A percentile compares a stretch with the other conserved stretches of the same genome.
Conservation (phyloP, 495 filamentous ascomycete species). For the Penicillium lividum region DNA sequence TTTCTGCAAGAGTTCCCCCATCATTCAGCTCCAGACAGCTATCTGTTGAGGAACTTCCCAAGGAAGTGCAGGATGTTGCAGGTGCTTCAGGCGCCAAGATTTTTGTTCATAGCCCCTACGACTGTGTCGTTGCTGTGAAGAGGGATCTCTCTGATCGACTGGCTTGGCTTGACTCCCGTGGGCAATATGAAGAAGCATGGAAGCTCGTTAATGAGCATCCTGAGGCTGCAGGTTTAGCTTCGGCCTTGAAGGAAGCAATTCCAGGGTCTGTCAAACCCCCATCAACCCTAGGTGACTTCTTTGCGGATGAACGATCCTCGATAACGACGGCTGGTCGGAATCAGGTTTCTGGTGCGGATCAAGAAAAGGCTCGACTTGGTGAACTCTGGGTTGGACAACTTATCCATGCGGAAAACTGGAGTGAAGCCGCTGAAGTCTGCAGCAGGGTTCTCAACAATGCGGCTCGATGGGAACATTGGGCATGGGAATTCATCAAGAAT, state of each 20-base stretch:
- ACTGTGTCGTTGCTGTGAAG: slow-evolving; percentile 85
- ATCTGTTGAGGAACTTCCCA: slow-evolving; percentile 34
- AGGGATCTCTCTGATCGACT: slow-evolving; percentile 83
- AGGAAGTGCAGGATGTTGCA: slow-evolving; percentile 46
- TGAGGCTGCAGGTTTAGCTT: slow-evolving; percentile 39
- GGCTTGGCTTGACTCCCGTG: slow-evolving; percentile 76
- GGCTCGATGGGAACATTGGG: slow-evolving; percentile 90
- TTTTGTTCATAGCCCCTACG: slow-evolving; percentile 94
- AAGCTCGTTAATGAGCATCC: slow-evolving; percentile 82
- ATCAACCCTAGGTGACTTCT: slow-evolving; percentile 71
- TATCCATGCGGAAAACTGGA: slow-evolving; percentile 71
- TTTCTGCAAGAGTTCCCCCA: slow-evolving; percentile 45
- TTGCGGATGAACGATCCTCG: slow-evolving; percentile 70
- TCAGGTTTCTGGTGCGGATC: slow-evolving; percentile 65
- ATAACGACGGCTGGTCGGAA: slow-evolving; percentile 46
- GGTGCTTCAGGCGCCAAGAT: slow-evolving; percentile 79
- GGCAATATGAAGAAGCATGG: slow-evolving; percentile 84
- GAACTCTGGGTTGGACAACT: slow-evolving; percentile 91
- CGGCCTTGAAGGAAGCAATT: slow-evolving; percentile 55
- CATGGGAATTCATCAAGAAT: slow-evolving; percentile 82
- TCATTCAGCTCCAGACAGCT: slow-evolving; percentile 42
- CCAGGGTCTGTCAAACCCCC: slow-evolving; percentile 53
- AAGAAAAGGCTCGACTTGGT: slow-evolving; percentile 88
- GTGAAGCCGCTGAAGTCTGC: slow-evolving; percentile 71
- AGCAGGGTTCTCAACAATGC: slow-evolving; percentile 78